These are phyloP conservation scores for Coniochaeta sp. DNA, from an alignment of 2,329 filamentous ascomycete species.

Conservation along the genomic window DNA sequence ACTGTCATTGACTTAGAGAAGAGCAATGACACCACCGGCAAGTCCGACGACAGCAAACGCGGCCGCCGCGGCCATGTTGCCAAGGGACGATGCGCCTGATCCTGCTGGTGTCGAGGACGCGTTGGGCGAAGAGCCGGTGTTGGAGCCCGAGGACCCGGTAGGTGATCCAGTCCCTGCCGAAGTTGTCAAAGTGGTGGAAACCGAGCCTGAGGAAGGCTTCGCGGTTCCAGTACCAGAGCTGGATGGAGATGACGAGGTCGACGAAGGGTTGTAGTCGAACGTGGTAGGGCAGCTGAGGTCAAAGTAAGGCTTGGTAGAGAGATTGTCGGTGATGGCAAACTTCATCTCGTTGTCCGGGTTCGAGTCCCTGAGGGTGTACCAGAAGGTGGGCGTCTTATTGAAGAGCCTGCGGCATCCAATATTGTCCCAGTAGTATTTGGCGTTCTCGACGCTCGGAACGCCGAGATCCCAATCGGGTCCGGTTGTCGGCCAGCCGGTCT, in stretches of 20 bases:
- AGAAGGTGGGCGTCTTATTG: slow-evolving; percentile 49
- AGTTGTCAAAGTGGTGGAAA: slow-evolving; percentile 6
- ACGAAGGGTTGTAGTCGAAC: slow-evolving; percentile 25
- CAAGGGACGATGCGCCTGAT: slow-evolving; percentile 2
- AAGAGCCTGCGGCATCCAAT: slow-evolving; percentile 55
- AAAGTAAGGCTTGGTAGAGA: slow-evolving; percentile 43
- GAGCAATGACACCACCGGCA: slow-evolving; percentile 14
- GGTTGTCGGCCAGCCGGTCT: slow-evolving; percentile 58
- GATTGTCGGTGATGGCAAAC: slow-evolving; percentile 48
- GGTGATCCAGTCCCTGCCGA: slow-evolving; percentile 1
- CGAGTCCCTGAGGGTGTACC: slow-evolving; percentile 56
- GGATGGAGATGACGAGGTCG: slow-evolving; percentile 15
- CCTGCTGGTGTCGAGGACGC: not conserved
- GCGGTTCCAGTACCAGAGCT: slow-evolving; percentile 9
- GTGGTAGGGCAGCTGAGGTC: slow-evolving; percentile 45
- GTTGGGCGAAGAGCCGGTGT: slow-evolving; percentile 2
- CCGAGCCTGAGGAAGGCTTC: slow-evolving; percentile 10
- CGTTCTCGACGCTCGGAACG: slow-evolving; percentile 48
- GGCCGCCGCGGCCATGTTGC: slow-evolving; percentile 7
- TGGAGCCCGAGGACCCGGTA: slow-evolving; percentile 7
- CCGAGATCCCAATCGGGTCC: slow-evolving; percentile 49
- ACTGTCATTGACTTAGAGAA: slow-evolving; percentile 10
- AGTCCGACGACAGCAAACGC: slow-evolving; percentile 13
- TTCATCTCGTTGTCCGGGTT: slow-evolving; percentile 53
- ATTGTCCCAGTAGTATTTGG: slow-evolving; percentile 56